phyloP scores from a whole-genome alignment of 768 basidiomycete genomes.

The Hypholoma fasciculare region DNA sequence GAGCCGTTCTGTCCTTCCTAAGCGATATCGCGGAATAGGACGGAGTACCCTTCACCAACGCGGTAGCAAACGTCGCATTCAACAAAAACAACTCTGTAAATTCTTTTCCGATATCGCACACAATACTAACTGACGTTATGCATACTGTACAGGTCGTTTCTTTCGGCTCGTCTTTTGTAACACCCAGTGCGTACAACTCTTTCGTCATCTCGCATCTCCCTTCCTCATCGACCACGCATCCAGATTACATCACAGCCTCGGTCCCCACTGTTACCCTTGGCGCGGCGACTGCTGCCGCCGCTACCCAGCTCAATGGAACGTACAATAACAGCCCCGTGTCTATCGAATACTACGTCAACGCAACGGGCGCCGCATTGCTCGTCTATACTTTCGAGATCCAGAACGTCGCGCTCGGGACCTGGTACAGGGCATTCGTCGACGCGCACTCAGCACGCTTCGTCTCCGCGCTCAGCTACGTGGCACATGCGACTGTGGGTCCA shows the following conservation, averaged over 20 bases:
- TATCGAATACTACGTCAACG: constrained; percentile 40
- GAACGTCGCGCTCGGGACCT: constrained; percentile 36
- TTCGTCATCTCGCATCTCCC: background rate
- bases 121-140: background rate
- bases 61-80: constrained; percentile 15
- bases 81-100: constrained; percentile 1
- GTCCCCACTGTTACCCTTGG: constrained; percentile 33
- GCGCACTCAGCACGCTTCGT: constrained; percentile 53
- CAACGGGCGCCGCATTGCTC: constrained; percentile 35
- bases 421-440: constrained; percentile 61
- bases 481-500: constrained; percentile 37
- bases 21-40: background rate
- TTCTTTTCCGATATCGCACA: no score
- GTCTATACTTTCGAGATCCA: constrained; percentile 38
- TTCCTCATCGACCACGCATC: background rate
- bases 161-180: background rate
- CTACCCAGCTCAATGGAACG: constrained; percentile 35
- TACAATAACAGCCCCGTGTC: constrained; percentile 39
- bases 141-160: background rate
- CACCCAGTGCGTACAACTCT: background rate
- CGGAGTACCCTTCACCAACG: background rate
- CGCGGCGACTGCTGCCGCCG: constrained; percentile 36
- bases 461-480: constrained; percentile 52
- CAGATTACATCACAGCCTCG: background rate
- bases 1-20: background rate